Base-by-base conservation (phyloP, 371 early-diverging fungal species). In the Mortierella polycephala region DNA sequence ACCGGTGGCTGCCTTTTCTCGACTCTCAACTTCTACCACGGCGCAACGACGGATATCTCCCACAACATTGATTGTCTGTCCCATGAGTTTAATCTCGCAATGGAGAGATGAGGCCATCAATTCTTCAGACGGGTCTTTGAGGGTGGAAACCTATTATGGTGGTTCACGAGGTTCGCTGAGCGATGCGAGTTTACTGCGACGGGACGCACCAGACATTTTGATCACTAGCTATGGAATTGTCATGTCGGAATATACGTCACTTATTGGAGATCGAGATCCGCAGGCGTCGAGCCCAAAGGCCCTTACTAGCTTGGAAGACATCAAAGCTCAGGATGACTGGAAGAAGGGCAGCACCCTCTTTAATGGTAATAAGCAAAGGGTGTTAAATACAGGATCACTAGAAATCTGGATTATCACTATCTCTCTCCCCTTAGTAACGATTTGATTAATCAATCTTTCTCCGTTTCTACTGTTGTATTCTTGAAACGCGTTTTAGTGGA, bases 161-260 rank as follows among this genome's bases (percentile, higher is more conserved):
- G 82, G 74, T 0, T 68, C 82, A 7, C 73, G 86, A 16, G 62
- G 64, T 7, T 52, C 60, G 30, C 30, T 30, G 14, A 16, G 21
- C 8, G 39, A 69, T 44, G 11, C 57, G 45, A 37, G 61, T 67
- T 16, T 83, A 66, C n/a, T 54, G 62, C 30, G 82, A 76, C 77
- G 81, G 0, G 50, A 60, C 9, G 86, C 86, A 5, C 89, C 88
- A 1, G 87, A 88, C 64, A 83, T 91, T 0, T 62, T 91, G 21
- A 71, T 94, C 45, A 93, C 94, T 7, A 92, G 91, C 0, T 94
- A 92, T 67, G 89, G 89, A 13, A 85, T 83, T 0, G 76, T 92
- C 2, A 58, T 88, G 57, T 72, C 86, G 14, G 94, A 89, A 45
- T 83, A 77, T 54, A 30, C 64, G 1, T 42, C 57, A 7, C 53